Evolutionary conservation across 345 rosid genomes (phyloP), one percentile per base, ranked within the genome.

Genomic region (Geranium brycei): DNA sequence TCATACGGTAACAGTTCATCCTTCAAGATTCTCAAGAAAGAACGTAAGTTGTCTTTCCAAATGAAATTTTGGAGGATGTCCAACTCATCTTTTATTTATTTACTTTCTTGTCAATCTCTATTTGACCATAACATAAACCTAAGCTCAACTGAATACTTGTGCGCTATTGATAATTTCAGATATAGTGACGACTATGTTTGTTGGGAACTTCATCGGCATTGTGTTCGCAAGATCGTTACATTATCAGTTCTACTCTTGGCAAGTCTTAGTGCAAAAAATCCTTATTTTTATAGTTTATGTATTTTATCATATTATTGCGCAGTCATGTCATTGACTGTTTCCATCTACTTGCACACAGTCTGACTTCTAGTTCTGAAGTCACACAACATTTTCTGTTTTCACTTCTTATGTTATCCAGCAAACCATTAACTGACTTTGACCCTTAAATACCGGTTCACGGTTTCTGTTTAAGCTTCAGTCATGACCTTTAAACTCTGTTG

Each of bases 221-320:
- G 51, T 88, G 6, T 93, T 86, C 60, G 96, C 99, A 58, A 90
- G 99, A 35, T 90, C 99, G 55, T 80, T 93, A 78, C 99, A 93
- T 72, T 93, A 90, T 76, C 97, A 93, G 74, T 93, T 93, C 75
- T 93, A 93, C 74, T 88, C 97, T 19, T 93, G 99, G 99, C 89
- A 77, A 65, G 79, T 23, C 28, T 23, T 23, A 23, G 28, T 23
- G 28, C 28, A 23, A 23, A 23, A 1, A 23, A 23, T 23, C 28
- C 28, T 23, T 23, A 23, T 23, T 23, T 23, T 23, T 23, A 23
- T 23, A 23, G 2, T 23, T 23, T 23, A 23, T 23, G n/a, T n/a
- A n/a, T n/a, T n/a, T 23, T 2, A 23, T 23, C 28, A 23, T 23
- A 23, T 23, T 23, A 23, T 23, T 23, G 28, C 28, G 1, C 28